Base-by-base conservation (phyloP, 495 filamentous ascomycete genomes). In the Penicillium soppii region DNA sequence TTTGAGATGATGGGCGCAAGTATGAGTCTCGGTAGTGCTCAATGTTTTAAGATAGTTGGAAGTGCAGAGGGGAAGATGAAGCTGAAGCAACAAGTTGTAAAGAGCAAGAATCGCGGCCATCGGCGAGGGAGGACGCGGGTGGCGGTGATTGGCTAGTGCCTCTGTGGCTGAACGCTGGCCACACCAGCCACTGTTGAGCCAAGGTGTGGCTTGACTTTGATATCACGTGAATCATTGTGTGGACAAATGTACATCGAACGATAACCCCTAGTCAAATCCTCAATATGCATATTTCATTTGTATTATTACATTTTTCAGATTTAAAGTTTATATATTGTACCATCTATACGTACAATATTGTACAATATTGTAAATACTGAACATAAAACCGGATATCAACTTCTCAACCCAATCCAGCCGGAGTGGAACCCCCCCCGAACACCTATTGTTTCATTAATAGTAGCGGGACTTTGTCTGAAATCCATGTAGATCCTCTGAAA, bases 381-480 rank as follows among this genome's bases (percentile, higher is more conserved):
- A n/a, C 23, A 20, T 12, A 37, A 15, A 51, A 44, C 37, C 41
- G 46, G 52, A 57, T 47, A 50, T 45, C 15, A 19, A 26, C 8
- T 32, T 36, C 44, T 15, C 29, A 47, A 32, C 21, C n/a, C 22
- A 13, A 54, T 47, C 51, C 40, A 61, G 46, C 36, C 43, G 30
- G 26, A 51, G 61, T 64, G 61, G 61, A 58, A 56, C 46, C 52
- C 46, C 54, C 51, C 30, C n/a, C n/a, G n/a, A 55, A 53, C 52
- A 54, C 40, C 35, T 64, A 48, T 64, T 49, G 54, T 61, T 61
- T 64, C 58, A 64, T 48, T 52, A 23, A 43, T 17, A 52, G 52
- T 54, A 43, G 39, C 22, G n/a, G 27, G 44, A 21, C 15, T 49
- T 40, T 16, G 32, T 46, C 35, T 26, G 8, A 39, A 53, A n/a